Base-by-base conservation (phyloP, 352 stramenopile genomes). In the Pythium phragmitis region DNA sequence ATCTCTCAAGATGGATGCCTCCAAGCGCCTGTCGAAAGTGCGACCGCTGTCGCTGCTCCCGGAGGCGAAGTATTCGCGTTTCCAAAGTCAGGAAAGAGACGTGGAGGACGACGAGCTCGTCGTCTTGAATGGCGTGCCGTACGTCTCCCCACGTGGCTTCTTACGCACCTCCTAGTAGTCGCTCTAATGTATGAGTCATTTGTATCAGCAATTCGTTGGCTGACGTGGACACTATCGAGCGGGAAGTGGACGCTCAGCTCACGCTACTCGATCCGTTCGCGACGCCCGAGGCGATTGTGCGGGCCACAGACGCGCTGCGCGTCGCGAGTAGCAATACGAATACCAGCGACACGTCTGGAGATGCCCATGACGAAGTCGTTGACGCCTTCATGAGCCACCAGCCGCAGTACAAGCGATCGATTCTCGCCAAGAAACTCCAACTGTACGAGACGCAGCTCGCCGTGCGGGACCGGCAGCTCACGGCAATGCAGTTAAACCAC, bases 391-490 rank as follows among this genome's bases (percentile, higher is more conserved):
- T 80, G 49, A 76, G 77, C 60, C 77, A 81, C 50, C 73, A 82
- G 50, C 70, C 68, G 5, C 64, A 73, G 23, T 79, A 79, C 16
- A 69, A 76, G 39, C 69, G 82, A 33, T 68, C 57, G 16, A 39
- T 85, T 8, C 66, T 89, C 34, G 64, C 63, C 33, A 88, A 88
- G 65, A 85, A 85, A 45, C 63, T 91, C 8, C 66, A 76, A 28
- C 39, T 88, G 34, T 65, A 82, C 52, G 74, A 85, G 39, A 82
- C 82, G 48, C 73, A 87, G 43, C 58, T 88, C 21, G 37, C 69
- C 19, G 17, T 72, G 26, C 72, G 79, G 30, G 71, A 82, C 37
- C 68, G 60, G 37, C 70, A 87, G 53, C 52, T 89, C 26, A 56
- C 72, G 21, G 52, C 21, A 11, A 58, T 89, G 7, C 72, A 77